phyloP scores from a whole-genome alignment of 768 basidiomycete genomes.

The Rhizopogon vesiculosus region DNA sequence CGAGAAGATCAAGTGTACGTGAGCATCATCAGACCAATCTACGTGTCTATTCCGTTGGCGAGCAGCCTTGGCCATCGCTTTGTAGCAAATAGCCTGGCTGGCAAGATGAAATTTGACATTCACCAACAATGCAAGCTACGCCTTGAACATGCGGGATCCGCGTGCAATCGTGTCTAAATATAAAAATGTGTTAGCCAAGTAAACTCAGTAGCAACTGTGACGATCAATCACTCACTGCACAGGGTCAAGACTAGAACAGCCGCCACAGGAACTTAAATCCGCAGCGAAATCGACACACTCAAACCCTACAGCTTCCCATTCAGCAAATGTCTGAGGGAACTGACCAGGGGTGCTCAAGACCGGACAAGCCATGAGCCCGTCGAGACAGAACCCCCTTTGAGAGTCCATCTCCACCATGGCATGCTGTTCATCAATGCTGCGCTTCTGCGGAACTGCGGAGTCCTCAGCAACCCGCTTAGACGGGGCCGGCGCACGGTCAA shows the following conservation, averaged over 20 bases:
- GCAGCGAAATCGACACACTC: slow-evolving; percentile 25
- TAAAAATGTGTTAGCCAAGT: background rate
- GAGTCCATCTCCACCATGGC: slow-evolving; percentile 7
- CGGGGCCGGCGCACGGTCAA: background rate
- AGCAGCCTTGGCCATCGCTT: slow-evolving; percentile 12
- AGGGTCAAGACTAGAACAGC: slow-evolving; percentile 21
- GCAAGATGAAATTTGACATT: slow-evolving; percentile 23
- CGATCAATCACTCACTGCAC: slow-evolving; percentile 2
- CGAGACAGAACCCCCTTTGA: slow-evolving; percentile 16
- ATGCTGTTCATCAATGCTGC: slow-evolving; percentile 10
- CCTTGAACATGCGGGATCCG: slow-evolving; percentile 15
- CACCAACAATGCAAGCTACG: slow-evolving; percentile 23
- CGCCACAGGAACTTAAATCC: slow-evolving; percentile 26
- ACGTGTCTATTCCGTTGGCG: background rate
- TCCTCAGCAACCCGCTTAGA: background rate
- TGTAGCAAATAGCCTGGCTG: slow-evolving; percentile 15
- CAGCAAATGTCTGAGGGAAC: slow-evolving; percentile 8
- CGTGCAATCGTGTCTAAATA: slow-evolving; percentile 23
- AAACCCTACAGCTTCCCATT: slow-evolving; percentile 13
- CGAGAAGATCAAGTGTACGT: background rate
- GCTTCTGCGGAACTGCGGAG: background rate
- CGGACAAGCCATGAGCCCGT: slow-evolving; percentile 16
- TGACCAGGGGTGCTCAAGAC: slow-evolving; percentile 4
- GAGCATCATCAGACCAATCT: background rate
- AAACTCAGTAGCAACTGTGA: background rate